A percentile compares a stretch with the other conserved stretches of the same genome.
Evolutionary conservation across 1,139 yeast genomes (phyloP).

Genomic region (Yamadazyma epiphylla): DNA sequence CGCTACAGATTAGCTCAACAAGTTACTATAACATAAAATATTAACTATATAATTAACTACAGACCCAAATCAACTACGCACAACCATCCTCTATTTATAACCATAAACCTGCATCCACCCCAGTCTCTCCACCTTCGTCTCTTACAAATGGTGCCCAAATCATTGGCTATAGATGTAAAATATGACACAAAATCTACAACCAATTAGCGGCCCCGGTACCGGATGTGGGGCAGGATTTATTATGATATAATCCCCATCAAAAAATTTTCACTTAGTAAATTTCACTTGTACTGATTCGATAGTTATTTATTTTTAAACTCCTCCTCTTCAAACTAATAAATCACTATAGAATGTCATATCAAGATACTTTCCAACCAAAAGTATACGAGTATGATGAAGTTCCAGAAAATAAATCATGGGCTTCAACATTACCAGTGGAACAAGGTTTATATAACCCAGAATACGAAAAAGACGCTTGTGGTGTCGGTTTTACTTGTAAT

Average conservation of each 20-base stretch:
- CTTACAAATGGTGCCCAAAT: background rate
- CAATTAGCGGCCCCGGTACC: conserved; percentile 1
- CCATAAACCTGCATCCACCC: too few species aligned
- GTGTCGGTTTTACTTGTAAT: conserved; percentile 96
- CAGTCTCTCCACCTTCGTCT: too few species aligned
- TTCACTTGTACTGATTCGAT: conserved; percentile 1
- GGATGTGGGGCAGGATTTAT: background rate
- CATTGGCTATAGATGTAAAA: conserved; percentile 1
- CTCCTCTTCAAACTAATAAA: background rate
- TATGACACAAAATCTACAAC: conserved; percentile 2
- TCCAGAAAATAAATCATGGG: conserved; percentile 86
- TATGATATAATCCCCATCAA: background rate
- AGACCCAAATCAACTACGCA: too few species aligned
- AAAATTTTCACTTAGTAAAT: background rate
- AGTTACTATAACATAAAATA: too few species aligned
- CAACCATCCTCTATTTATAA: too few species aligned
- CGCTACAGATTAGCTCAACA: too few species aligned
- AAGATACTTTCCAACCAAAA: conserved; percentile 36
- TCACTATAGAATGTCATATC: conserved; percentile 23
- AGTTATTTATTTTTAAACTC: background rate
- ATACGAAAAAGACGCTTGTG: conserved; percentile 94
- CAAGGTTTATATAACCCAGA: conserved; percentile 94
- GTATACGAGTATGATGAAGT: conserved; percentile 69
- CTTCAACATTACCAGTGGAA: conserved; percentile 78
- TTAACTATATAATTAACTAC: too few species aligned